Evolutionary conservation across 2,329 filamentous ascomycete species (phyloP).

Genomic region (Trichothecium sympodiale): DNA sequence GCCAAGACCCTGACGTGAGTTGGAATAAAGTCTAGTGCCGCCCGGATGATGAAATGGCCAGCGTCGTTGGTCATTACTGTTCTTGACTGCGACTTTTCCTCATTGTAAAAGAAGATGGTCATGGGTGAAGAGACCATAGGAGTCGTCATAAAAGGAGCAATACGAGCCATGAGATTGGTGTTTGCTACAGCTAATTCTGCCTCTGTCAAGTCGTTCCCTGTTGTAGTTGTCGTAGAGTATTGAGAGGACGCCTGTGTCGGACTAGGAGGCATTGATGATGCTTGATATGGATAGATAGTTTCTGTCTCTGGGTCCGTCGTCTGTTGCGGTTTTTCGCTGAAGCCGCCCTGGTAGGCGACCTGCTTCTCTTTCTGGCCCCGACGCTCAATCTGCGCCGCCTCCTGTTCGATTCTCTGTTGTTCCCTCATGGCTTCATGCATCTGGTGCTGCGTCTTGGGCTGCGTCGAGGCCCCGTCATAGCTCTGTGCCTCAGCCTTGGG

Average conservation of each 20-base stretch:
- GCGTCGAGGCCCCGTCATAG: constrained; percentile 9
- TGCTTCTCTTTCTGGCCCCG: constrained; percentile 62
- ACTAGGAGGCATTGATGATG: constrained; percentile 30
- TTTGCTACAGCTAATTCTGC: constrained; percentile 73
- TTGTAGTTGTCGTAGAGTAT: constrained; percentile 14
- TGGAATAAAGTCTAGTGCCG: constrained; percentile 77
- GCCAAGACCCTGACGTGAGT: constrained; percentile 82
- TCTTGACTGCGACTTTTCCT: constrained; percentile 67
- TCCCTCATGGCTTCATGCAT: constrained; percentile 37
- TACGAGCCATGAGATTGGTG: constrained; percentile 72
- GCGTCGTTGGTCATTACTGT: constrained; percentile 79
- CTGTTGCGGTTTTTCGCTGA: constrained; percentile 54
- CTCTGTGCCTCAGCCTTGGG: constrained; percentile 34
- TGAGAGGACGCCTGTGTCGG: constrained; percentile 28
- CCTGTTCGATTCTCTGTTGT: constrained; percentile 56
- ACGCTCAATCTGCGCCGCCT: constrained; percentile 67
- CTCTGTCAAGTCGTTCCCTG: constrained; percentile 52
- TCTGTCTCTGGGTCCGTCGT: constrained; percentile 24
- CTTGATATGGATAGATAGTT: constrained; percentile 18
- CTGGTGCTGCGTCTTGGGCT: constrained; percentile 13
- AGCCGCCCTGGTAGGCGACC: constrained; percentile 58
- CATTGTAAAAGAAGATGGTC: constrained; percentile 92
- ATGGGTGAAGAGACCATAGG: constrained; percentile 68
- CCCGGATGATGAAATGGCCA: constrained; percentile 76
- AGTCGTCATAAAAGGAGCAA: constrained; percentile 82